These are phyloP conservation scores for Corynascus novoguineensis DNA, from an alignment of 495 filamentous ascomycete genomes.

Conservation along the genomic window DNA sequence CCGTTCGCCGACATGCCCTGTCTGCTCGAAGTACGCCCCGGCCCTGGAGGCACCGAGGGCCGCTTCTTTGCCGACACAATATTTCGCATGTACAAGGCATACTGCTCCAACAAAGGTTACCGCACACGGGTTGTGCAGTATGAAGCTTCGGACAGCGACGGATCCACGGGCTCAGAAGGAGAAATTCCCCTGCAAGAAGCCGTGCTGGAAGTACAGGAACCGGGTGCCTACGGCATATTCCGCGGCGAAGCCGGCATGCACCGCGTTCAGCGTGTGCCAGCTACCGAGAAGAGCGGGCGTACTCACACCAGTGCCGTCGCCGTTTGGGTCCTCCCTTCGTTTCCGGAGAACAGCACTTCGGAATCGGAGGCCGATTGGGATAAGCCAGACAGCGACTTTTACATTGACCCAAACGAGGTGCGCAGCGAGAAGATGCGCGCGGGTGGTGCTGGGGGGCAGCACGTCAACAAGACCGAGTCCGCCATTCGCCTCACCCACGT, in stretches of 20 bases:
- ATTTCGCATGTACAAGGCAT: conserved; percentile 80
- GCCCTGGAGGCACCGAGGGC: conserved; percentile 89
- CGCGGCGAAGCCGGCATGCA: conserved; percentile 90
- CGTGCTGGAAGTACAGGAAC: conserved; percentile 72
- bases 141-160: conserved; percentile 52
- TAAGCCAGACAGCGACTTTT: conserved; percentile 84
- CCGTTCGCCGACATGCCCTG: conserved; percentile 93
- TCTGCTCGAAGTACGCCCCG: conserved; percentile 84
- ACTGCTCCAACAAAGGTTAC: conserved; percentile 57
- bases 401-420: conserved; percentile 82
- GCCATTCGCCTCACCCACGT: conserved; percentile 90
- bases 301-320: conserved; percentile 89
- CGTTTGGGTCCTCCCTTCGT: conserved; percentile 83
- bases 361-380: conserved; percentile 55
- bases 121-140: conserved; percentile 46
- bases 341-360: conserved; percentile 53
- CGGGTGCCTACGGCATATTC: conserved; percentile 72
- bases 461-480: conserved; percentile 97
- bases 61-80: conserved; percentile 82
- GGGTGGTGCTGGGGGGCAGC: conserved; percentile 87
- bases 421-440: conserved; percentile 85
- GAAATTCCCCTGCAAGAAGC: conserved; percentile 71
- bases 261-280: conserved; percentile 85
- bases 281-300: conserved; percentile 82
- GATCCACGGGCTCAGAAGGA: conserved; percentile 49